phyloP scores from a whole-genome alignment of 805 yeast species.

The Schizosaccharomyces cryophilus region DNA sequence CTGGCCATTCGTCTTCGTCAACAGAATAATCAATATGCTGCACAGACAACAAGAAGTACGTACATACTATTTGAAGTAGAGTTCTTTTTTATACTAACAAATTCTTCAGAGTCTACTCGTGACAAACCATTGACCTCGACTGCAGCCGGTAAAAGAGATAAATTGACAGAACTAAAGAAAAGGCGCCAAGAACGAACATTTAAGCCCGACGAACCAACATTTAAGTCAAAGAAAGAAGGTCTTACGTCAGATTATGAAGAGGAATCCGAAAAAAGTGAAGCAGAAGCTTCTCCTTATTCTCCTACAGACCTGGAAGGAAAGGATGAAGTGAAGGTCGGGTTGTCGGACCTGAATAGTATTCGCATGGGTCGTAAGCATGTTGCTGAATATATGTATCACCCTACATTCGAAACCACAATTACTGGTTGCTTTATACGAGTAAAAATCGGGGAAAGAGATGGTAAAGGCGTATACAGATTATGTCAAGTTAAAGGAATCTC shows the following conservation, averaged over 20 bases:
- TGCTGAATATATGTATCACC: slow-evolving; percentile 54
- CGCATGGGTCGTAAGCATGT: slow-evolving; percentile 58
- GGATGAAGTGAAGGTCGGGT: slow-evolving; percentile 19
- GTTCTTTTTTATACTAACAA: too few relatives aligned
- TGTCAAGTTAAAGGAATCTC: slow-evolving; percentile 38
- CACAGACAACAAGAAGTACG: not conserved
- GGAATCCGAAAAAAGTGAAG: slow-evolving; percentile 11
- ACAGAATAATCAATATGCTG: not conserved
- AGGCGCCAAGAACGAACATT: slow-evolving; percentile 37
- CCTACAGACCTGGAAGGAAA: slow-evolving; percentile 13
- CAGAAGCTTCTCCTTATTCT: slow-evolving; percentile 20
- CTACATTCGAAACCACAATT: slow-evolving; percentile 47
- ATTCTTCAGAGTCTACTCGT: slow-evolving; percentile 18
- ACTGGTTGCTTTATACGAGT: slow-evolving; percentile 57
- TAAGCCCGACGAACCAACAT: not conserved
- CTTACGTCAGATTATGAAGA: slow-evolving; percentile 9
- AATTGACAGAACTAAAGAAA: slow-evolving; percentile 47
- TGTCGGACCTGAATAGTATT: slow-evolving; percentile 44
- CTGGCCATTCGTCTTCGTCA: slow-evolving; percentile 60
- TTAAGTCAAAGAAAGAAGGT: not conserved
- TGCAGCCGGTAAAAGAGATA: slow-evolving; percentile 21
- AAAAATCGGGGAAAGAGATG: slow-evolving; percentile 49
- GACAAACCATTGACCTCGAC: slow-evolving; percentile 16
- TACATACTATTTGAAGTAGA: too few relatives aligned
- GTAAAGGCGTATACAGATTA: slow-evolving; percentile 46